Evolutionary conservation across 805 yeast genomes (phyloP), one percentile per base, ranked within the genome.

Genomic region (Vanderwaltozyma yarrowii): DNA sequence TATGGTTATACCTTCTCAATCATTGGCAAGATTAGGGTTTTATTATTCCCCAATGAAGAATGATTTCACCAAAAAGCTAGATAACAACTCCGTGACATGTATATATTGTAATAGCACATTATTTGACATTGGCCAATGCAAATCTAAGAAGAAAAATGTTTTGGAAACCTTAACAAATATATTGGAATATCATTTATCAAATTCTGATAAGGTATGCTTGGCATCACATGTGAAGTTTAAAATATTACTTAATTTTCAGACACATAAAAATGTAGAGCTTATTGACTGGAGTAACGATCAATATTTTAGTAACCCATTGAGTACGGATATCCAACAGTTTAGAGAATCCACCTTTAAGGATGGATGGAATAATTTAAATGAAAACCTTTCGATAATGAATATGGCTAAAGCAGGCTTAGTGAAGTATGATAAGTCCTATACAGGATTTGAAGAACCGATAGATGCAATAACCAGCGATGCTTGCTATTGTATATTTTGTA

Each of bases 401-500:
- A 51, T 79, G 62, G 78, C 78, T 1, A 62, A 63, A 35, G 67
- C 73, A 15, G 88, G 89, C 1, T 74, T 80, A 14, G 31, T 53
- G 13, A 49, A 47, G n/a, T 61, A 74, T 63, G 57, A 80, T 62
- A 54, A 67, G 70, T 34, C 87, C 77, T 24, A 61, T 65, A 11
- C 49, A 2, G 48, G 46, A 2, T 49, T 51, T 33, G 47, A 45
- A 25, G 46, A 45, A 15, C 18, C 46, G 9, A 32, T 39, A 60
- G 66, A 38, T 58, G 61, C 24, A 56, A 63, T 36, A 51, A 51
- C 20, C 13, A 36, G 16, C 3, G 78, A 74, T 47, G 67, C 74
- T 37, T 73, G 73, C 9, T 66, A 75, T 13, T 81, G 89, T 56
- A 70, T 68, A 38, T 62, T 66, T 48, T 81, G 89, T 56, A 61